Conservation (phyloP, 129 eudicot species). For the Erigeron canadensis region DNA sequence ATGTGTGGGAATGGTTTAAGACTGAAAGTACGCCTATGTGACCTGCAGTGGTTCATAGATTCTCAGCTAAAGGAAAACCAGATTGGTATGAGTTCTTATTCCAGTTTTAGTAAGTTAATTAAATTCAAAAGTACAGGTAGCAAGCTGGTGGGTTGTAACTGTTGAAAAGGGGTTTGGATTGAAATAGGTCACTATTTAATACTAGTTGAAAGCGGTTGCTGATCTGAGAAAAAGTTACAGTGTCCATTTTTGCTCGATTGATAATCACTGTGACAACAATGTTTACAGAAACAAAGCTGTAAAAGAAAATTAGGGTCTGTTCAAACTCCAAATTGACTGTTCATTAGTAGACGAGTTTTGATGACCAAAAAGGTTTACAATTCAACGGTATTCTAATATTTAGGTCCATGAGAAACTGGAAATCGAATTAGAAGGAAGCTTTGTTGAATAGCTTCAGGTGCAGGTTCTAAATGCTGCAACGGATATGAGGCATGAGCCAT, state of each 20-base stretch:
- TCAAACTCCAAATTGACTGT: neutral
- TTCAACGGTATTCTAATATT: constrained; percentile 2
- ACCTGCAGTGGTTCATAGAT: neutral
- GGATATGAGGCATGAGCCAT: neutral
- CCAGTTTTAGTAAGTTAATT: neutral
- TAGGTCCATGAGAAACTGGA: neutral
- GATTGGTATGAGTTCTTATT: constrained; percentile 25
- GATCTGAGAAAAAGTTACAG: neutral
- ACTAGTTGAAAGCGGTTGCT: neutral
- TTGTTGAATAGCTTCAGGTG: constrained; percentile 10
- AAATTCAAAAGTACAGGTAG: neutral
- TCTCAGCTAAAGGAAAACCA: constrained; percentile 4
- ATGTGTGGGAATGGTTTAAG: neutral
- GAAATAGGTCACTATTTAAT: neutral
- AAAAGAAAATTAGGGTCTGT: too few relatives aligned
- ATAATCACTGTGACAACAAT: neutral
- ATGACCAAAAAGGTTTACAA: neutral
- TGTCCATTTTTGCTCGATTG: neutral
- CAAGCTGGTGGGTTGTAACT: neutral
- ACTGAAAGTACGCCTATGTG: constrained; percentile 11
- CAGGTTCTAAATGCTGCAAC: neutral
- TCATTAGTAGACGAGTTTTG: neutral
- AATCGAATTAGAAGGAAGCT: constrained; percentile 2
- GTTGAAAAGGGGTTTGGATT: neutral
- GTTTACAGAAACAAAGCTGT: neutral